These are phyloP conservation scores for Podaxis sp. DNA, from an alignment of 768 basidiomycete species.

Conservation along the genomic window DNA sequence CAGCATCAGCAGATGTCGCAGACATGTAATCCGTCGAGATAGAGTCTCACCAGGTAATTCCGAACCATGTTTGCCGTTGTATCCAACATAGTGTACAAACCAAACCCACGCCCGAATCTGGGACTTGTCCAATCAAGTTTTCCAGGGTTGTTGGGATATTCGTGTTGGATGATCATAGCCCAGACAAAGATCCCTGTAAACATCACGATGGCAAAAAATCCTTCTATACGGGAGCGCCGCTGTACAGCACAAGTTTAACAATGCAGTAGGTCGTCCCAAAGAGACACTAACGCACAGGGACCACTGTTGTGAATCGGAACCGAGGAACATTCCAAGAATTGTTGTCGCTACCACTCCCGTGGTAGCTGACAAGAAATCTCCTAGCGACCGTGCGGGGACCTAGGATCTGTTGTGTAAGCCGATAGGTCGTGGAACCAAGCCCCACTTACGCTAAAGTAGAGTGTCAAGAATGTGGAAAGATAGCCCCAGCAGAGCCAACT, in stretches of 20 bases:
- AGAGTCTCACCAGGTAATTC: constrained; percentile 16
- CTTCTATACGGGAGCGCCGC: background rate
- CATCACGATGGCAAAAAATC: background rate
- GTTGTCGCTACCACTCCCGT: constrained; percentile 13
- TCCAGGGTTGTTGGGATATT: background rate
- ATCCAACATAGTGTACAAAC: constrained; percentile 16
- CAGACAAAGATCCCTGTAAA: background rate
- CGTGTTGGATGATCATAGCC: background rate
- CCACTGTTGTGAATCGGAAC: constrained; percentile 13
- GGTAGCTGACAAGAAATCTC: constrained; percentile 7
- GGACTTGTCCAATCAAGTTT: background rate
- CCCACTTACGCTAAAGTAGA: constrained; percentile 14
- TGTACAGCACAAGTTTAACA: background rate
- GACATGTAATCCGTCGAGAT: background rate
- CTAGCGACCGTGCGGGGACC: background rate
- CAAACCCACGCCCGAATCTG: constrained; percentile 5
- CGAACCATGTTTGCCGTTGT: constrained; percentile 16
- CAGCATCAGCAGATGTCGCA: background rate
- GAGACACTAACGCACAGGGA: background rate
- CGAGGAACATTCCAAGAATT: constrained; percentile 17
- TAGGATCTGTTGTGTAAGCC: background rate
- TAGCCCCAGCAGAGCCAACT: constrained; percentile 21
- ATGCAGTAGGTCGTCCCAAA: background rate
- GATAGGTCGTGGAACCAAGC: too few relatives aligned
- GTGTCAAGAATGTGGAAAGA: constrained; percentile 15